Evolutionary conservation across 768 basidiomycete species (phyloP), one percentile per base, ranked within the genome.

Genomic region (Boletus eberwhitei): DNA sequence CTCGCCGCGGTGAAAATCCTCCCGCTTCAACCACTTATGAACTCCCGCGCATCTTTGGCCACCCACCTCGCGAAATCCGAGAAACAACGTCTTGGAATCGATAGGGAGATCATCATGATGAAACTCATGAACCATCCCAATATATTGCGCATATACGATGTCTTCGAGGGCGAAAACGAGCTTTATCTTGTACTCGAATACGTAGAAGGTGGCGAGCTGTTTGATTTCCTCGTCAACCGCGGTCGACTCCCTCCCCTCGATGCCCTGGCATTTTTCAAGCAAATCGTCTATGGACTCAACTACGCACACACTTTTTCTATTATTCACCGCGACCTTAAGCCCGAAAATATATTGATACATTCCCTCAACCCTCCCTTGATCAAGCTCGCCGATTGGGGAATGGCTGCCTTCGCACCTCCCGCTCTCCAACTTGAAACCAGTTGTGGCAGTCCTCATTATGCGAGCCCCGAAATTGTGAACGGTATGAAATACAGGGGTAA

Each of bases 111-210:
- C 57, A 92, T 90, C 52, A 94, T 98, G 86, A 96, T 98, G 95
- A 98, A 98, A 71, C 87, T 98, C 63, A 94, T 98, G 86, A 91
- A 95, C 65, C 95, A 98, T 68, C 95, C 93, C 2, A 97, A 97
- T 73, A 93, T 98, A 63, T 84, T 98, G 77, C 85, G 88, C 57
- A 87, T 98, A 38, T 94, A 92, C 72, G 95, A 98, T 67, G 95
- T 98, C 50, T 97, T 90, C 72, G 93, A 98, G 73, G 90, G 91
- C 67, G 85, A 90, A 39, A 86, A 82, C 64, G 91, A 96, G 61
- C 85, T 98, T 39, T 97, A 88, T 72, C 84, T 98, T 32, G 86
- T 98, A 34, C 81, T 98, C 48, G 96, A 98, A 73, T 98, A 95
- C 66, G 88, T 98, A 47, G 86, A 94, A 71, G 93, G 95, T 31